Conservation (phyloP, 805 yeast species). For the Metschnikowia sp. region DNA sequence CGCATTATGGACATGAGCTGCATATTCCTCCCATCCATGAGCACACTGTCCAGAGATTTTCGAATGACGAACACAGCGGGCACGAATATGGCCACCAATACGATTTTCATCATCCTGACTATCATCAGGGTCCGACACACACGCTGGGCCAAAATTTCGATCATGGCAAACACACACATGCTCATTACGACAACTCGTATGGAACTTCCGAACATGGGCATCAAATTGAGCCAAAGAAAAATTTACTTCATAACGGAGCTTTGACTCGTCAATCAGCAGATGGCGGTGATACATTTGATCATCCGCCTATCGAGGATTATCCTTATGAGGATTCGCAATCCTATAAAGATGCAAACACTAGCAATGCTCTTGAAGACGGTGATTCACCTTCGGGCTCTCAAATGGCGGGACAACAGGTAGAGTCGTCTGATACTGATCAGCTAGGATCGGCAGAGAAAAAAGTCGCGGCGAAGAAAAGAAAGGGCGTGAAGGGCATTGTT, state of each 20-base stretch:
- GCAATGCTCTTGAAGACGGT: background rate
- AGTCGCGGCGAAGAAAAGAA: conserved; percentile 22
- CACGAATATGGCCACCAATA: background rate
- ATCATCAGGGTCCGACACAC: background rate
- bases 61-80: background rate
- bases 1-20: background rate
- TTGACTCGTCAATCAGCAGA: background rate
- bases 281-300: background rate
- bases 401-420: background rate
- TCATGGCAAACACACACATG: too few species aligned
- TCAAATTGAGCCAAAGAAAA: too few species aligned
- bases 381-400: conserved; percentile 1
- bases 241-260: too few species aligned
- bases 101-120: background rate
- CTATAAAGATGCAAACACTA: background rate
- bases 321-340: background rate
- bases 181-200: too few species aligned
- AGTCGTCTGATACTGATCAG: conserved; percentile 2
- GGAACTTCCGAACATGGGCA: too few species aligned
- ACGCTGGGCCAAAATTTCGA: too few species aligned
- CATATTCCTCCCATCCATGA: background rate
- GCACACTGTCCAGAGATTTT: too few species aligned
- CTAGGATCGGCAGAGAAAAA: conserved; percentile 6
- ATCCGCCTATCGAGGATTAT: background rate
- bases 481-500: conserved; percentile 32